Conservation (phyloP, 169 alveolate genomes). For the Eimeria zaria region DNA sequence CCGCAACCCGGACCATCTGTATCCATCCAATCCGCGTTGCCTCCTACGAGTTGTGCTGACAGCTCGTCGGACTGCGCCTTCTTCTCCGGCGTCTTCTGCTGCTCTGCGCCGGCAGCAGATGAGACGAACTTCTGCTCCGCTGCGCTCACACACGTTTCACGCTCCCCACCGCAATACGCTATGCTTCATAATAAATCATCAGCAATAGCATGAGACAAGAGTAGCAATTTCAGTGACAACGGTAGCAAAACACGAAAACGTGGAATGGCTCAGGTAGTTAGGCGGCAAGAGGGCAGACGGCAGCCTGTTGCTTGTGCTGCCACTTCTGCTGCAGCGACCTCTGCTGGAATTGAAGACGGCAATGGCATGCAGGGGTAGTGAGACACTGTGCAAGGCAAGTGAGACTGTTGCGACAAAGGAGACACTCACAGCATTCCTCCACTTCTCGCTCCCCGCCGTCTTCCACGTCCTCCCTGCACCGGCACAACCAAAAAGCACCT, state of each 20-base stretch:
- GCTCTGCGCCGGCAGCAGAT: not conserved
- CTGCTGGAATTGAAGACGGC: not conserved
- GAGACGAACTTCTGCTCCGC: not conserved
- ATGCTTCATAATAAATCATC: not conserved
- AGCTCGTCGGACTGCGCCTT: conserved; percentile 19
- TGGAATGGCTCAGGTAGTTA: not conserved
- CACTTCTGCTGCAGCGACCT: not conserved
- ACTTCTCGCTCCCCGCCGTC: not conserved
- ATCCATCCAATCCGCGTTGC: not conserved
- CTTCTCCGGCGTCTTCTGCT: conserved; percentile 16
- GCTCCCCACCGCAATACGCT: not conserved
- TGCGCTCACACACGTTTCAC: not conserved
- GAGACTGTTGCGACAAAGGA: not conserved
- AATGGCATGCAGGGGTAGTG: not conserved
- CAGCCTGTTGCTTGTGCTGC: not conserved
- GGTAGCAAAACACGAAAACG: not conserved
- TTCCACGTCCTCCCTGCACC: conserved; percentile 6
- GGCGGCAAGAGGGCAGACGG: not conserved
- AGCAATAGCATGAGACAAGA: not conserved
- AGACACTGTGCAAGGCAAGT: not conserved
- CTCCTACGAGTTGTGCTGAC: not conserved
- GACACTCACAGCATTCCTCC: not conserved
- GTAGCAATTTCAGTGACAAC: not conserved
- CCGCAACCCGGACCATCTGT: not conserved
- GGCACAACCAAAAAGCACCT: not conserved